These are phyloP conservation scores for Nicotiana tabacum DNA, from an alignment of 257 asterid genomes.

Conservation along the genomic window DNA sequence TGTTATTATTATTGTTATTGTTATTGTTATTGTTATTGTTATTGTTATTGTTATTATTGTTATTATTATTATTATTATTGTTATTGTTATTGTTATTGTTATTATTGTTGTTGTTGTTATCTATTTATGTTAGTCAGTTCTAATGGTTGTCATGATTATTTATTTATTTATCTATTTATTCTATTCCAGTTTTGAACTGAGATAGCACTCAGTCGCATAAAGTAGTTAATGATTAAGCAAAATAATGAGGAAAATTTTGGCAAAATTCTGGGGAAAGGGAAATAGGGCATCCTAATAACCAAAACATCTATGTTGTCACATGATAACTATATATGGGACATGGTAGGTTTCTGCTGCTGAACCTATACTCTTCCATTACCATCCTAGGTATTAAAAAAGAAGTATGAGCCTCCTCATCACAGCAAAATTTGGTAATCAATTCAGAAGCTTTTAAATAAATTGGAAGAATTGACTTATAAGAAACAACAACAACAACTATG, in stretches of 20 bases:
- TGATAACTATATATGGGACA: neutral
- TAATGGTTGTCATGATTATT: neutral
- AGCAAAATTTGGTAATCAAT: neutral
- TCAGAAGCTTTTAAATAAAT: neutral
- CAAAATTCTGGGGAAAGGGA: neutral
- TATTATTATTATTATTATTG: too few species aligned
- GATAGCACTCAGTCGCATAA: neutral
- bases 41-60: too few species aligned
- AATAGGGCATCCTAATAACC: neutral
- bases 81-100: too few species aligned
- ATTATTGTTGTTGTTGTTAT: neutral
- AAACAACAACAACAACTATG: too few species aligned
- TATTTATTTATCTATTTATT: neutral
- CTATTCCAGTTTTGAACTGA: neutral
- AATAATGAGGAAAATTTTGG: neutral
- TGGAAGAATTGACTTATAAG: neutral
- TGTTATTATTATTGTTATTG: too few species aligned
- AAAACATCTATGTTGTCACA: neutral
- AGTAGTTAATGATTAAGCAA: neutral
- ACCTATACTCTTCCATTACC: neutral
- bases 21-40: too few species aligned
- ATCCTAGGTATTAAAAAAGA: neutral
- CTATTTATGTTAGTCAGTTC: too few species aligned
- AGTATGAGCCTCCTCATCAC: neutral
- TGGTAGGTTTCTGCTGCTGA: neutral